Percentiles rank a stretch among this genome's conserved stretches.
These are phyloP conservation scores for Boletus sp. DNA, from an alignment of 768 basidiomycete genomes.

Conservation along the genomic window DNA sequence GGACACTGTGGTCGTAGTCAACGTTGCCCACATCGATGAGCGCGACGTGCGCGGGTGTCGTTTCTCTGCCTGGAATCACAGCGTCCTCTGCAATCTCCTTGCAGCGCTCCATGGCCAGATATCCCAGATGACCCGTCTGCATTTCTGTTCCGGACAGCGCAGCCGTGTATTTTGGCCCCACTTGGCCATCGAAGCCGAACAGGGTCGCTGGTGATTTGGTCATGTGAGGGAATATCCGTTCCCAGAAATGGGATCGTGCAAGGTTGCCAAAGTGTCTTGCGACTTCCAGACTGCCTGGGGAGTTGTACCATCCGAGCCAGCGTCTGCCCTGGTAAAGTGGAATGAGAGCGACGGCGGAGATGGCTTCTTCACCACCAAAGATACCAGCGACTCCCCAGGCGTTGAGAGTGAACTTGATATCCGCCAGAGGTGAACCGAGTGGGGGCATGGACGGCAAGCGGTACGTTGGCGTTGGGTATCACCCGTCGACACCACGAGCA, in stretches of 20 bases:
- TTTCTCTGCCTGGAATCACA: conserved; percentile 12
- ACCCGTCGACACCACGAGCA: not conserved
- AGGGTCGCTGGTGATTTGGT: conserved; percentile 17
- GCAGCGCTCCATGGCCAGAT: conserved; percentile 23
- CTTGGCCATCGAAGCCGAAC: conserved; percentile 25
- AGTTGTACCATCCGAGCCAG: conserved; percentile 36
- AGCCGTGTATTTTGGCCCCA: conserved; percentile 27
- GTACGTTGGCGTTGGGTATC: not conserved
- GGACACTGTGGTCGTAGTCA: not conserved
- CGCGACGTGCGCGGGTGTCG: conserved; percentile 12
- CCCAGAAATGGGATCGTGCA: conserved; percentile 25
- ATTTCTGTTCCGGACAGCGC: conserved; percentile 26
- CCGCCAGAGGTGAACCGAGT: conserved; percentile 3
- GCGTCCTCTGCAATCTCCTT: conserved; percentile 1
- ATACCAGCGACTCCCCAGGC: conserved; percentile 32
- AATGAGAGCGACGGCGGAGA: conserved; percentile 29
- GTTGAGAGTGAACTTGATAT: conserved; percentile 23
- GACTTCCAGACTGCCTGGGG: conserved; percentile 30
- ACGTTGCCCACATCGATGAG: conserved; percentile 16
- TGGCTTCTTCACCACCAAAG: conserved; percentile 34
- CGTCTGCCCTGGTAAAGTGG: conserved; percentile 27
- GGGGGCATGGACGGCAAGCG: conserved; percentile 12
- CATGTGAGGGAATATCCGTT: conserved; percentile 22
- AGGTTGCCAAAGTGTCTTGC: conserved; percentile 30
- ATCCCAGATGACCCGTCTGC: conserved; percentile 28